Evolutionary conservation across 306 rosid genomes (phyloP).

Genomic region (Mimosa pudica): DNA sequence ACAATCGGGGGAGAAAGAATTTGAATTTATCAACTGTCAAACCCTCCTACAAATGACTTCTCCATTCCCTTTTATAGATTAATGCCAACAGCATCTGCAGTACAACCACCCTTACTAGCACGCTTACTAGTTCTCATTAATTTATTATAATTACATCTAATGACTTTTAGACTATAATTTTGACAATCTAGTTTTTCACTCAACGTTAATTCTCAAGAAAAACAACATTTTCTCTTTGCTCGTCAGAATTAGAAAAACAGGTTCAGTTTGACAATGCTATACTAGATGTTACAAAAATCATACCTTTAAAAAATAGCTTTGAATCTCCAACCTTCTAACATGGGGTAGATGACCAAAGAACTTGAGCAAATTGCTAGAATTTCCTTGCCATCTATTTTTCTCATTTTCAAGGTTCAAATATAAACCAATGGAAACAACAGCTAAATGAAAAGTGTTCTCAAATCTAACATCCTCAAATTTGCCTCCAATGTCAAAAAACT

Average conservation of each 20-base stretch:
- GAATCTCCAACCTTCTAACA: slow-evolving; percentile 55
- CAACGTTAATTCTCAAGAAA: slow-evolving; percentile 26
- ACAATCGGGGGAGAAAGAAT: neutral
- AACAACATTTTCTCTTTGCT: neutral
- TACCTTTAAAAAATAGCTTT: slow-evolving; percentile 62
- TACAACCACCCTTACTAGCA: neutral
- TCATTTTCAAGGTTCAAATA: slow-evolving; percentile 36
- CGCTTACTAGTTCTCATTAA: neutral
- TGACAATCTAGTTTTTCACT: neutral
- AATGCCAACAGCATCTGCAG: neutral
- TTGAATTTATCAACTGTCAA: neutral
- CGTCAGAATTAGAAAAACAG: slow-evolving; percentile 15
- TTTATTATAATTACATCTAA: neutral
- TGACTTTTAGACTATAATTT: neutral
- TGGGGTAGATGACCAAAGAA: slow-evolving; percentile 55
- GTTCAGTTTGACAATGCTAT: neutral
- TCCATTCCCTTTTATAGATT: neutral
- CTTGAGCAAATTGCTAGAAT: slow-evolving; percentile 48
- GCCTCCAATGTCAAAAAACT: slow-evolving; percentile 62
- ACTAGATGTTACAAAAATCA: neutral
- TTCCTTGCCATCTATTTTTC: slow-evolving; percentile 35
- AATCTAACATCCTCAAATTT: slow-evolving; percentile 52
- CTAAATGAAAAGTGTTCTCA: slow-evolving; percentile 49
- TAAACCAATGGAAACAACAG: slow-evolving; percentile 58
- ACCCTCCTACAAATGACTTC: neutral